Conservation (phyloP, 352 stramenopile genomes). For the Salisapilia sapeloensis region DNA sequence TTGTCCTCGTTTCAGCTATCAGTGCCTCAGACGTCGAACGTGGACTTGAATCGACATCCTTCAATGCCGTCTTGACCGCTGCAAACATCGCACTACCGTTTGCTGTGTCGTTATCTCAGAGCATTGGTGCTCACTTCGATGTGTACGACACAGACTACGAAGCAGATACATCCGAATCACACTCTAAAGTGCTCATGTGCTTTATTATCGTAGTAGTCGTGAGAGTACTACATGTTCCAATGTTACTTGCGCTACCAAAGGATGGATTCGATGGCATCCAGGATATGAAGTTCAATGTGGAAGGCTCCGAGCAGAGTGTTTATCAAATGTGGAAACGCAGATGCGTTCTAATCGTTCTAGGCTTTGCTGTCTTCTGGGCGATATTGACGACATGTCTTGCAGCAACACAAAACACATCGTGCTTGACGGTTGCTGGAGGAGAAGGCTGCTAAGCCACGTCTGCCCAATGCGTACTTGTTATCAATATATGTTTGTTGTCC, state of each 20-base stretch:
- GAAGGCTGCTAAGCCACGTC: slow-evolving; percentile 23
- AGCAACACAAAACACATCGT: slow-evolving; percentile 31
- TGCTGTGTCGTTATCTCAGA: slow-evolving; percentile 36
- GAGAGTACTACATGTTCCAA: slow-evolving; percentile 10
- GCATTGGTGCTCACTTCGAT: slow-evolving; percentile 42
- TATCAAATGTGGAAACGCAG: too few species aligned
- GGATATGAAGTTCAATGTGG: too few species aligned
- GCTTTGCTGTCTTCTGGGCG: slow-evolving; percentile 30
- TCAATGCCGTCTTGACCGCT: slow-evolving; percentile 27
- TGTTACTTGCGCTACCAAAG: slow-evolving; percentile 20
- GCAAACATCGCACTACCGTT: slow-evolving; percentile 37
- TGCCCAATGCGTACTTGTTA: slow-evolving; percentile 1
- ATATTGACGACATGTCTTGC: slow-evolving; percentile 30
- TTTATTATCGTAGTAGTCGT: slow-evolving; percentile 22
- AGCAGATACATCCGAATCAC: slow-evolving; percentile 17
- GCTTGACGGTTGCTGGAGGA: slow-evolving; percentile 39
- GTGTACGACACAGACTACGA: slow-evolving; percentile 32
- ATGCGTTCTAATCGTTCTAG: slow-evolving; percentile 8
- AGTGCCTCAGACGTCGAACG: slow-evolving; percentile 22
- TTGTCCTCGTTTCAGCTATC: slow-evolving; percentile 24
- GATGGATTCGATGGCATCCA: too few species aligned
- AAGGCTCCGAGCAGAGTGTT: too few species aligned
- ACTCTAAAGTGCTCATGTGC: slow-evolving; percentile 23
- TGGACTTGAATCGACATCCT: slow-evolving; percentile 25
- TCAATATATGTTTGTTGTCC: slow-evolving; percentile 2